Percentiles rank a stretch among this genome's conserved stretches.
phyloP scores from a whole-genome alignment of 2,329 filamentous ascomycete species.

The Aspergillus calidoustus region DNA sequence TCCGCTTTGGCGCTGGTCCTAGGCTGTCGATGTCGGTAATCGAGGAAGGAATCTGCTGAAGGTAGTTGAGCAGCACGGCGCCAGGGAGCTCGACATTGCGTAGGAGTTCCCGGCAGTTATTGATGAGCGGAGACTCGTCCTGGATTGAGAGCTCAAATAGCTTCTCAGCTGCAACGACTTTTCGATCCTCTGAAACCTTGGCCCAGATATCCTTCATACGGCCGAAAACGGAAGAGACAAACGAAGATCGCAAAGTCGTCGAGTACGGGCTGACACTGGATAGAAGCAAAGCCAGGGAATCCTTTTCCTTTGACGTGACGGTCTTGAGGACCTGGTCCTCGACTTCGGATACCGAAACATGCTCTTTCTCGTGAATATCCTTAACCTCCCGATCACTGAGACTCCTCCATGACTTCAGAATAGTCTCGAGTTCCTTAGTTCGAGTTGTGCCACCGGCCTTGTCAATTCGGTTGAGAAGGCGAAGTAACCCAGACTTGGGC shows the following conservation, averaged over 20 bases:
- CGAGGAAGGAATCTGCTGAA: constrained; percentile 75
- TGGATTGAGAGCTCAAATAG: constrained; percentile 49
- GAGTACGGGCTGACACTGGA: constrained; percentile 53
- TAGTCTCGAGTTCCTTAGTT: constrained; percentile 75
- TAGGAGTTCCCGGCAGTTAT: constrained; percentile 66
- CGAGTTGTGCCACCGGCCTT: constrained; percentile 75
- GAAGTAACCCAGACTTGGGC: constrained; percentile 74
- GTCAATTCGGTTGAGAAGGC: constrained; percentile 70
- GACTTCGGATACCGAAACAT: constrained; percentile 52
- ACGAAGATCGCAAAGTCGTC: constrained; percentile 52
- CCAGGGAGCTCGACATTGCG: constrained; percentile 75
- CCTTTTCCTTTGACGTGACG: constrained; percentile 60
- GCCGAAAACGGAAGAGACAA: constrained; percentile 69
- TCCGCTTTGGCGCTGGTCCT: constrained; percentile 75
- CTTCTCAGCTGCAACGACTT: constrained; percentile 41
- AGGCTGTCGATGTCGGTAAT: constrained; percentile 70
- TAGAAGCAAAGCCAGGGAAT: constrained; percentile 61
- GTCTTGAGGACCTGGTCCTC: constrained; percentile 59
- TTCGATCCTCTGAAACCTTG: constrained; percentile 42
- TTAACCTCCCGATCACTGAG: constrained; percentile 58
- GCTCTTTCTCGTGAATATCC: constrained; percentile 55
- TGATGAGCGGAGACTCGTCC: constrained; percentile 31
- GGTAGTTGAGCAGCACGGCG: constrained; percentile 70
- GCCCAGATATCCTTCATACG: constrained; percentile 75
- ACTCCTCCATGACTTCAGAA: constrained; percentile 70